These are phyloP conservation scores for Asterionellopsis glacialis DNA, from an alignment of 108 stramenopile species.

Conservation along the genomic window DNA sequence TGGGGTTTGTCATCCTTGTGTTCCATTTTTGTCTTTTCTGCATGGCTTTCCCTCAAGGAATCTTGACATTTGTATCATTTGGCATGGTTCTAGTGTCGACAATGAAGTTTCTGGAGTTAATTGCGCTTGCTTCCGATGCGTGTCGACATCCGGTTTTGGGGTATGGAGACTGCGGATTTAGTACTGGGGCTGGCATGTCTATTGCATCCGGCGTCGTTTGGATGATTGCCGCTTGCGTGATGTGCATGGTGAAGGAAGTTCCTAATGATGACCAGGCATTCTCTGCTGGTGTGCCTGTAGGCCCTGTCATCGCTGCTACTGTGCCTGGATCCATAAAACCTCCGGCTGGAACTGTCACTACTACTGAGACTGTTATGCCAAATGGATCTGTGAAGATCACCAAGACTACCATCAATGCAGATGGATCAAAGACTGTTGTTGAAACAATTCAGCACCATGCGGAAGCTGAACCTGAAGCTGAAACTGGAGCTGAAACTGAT, in stretches of 20 bases:
- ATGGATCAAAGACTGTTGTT: constrained; percentile 16
- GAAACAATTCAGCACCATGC: constrained; percentile 9
- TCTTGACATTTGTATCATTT: neutral
- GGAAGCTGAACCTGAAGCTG: no score
- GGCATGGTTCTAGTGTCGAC: neutral
- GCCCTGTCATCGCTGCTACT: neutral
- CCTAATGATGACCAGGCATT: neutral
- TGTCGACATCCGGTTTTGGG: neutral
- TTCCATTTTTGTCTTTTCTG: neutral
- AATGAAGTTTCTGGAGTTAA: neutral
- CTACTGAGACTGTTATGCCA: constrained; percentile 16
- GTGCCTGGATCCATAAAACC: neutral
- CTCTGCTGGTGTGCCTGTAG: neutral
- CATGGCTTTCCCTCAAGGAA: neutral
- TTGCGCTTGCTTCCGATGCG: neutral
- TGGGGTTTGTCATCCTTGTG: neutral
- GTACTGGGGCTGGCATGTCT: neutral
- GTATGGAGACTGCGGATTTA: neutral
- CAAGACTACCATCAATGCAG: constrained; percentile 13
- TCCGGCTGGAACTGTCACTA: constrained; percentile 16
- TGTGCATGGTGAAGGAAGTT: neutral
- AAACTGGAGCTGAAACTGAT: no score
- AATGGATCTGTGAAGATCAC: constrained; percentile 13
- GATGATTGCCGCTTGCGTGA: neutral
- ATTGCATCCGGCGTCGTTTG: neutral